Conservation (phyloP, 345 rosid genomes). For the Eucalyptus pauciflora region DNA sequence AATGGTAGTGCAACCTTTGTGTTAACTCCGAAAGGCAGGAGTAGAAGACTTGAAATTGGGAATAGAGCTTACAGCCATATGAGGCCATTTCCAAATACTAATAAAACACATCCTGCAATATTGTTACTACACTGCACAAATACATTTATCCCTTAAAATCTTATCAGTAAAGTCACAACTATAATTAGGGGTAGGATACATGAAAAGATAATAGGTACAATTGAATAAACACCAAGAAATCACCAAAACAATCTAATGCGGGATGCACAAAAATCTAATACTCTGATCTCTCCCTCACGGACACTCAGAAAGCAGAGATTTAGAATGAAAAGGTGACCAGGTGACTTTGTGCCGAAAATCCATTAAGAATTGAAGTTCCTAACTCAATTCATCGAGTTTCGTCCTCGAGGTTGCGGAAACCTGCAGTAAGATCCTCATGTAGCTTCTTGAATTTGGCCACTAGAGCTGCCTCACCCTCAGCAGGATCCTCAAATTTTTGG, state of each 20-base stretch:
- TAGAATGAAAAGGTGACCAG: background rate
- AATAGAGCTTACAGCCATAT: background rate
- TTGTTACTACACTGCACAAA: background rate
- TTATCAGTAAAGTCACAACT: background rate
- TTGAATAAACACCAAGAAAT: background rate
- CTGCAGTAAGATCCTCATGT: slow-evolving; percentile 78
- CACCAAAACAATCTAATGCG: background rate
- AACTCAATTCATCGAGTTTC: slow-evolving; percentile 60
- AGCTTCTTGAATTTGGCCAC: slow-evolving; percentile 83
- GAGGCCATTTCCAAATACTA: background rate
- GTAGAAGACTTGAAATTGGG: background rate
- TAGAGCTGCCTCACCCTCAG: slow-evolving; percentile 86
- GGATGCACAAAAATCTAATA: background rate
- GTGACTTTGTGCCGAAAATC: background rate
- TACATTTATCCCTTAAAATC: background rate
- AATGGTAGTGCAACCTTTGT: background rate
- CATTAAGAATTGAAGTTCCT: background rate
- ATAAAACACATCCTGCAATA: background rate
- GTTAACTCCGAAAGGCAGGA: background rate
- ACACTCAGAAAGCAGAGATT: background rate
- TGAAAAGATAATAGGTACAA: background rate
- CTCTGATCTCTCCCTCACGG: background rate
- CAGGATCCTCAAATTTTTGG: slow-evolving; percentile 97
- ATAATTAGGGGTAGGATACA: background rate
- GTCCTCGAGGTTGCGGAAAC: slow-evolving; percentile 94